These are phyloP conservation scores for Sporobolus alterniflorus DNA, from an alignment of 202 grass and related monocot species.

Conservation along the genomic window DNA sequence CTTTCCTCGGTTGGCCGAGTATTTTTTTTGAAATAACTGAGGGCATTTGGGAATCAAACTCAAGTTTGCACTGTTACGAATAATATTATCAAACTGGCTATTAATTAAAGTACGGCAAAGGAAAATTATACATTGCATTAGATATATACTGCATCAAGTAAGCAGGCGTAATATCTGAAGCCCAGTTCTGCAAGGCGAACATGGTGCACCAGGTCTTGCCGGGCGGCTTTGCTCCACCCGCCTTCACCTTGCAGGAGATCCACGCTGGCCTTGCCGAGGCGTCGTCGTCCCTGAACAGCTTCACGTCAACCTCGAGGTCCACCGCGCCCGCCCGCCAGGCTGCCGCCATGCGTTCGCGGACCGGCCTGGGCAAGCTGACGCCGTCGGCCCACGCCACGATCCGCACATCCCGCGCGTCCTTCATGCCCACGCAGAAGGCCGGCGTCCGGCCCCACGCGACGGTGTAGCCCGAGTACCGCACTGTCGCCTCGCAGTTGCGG, in stretches of 20 bases:
- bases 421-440: not conserved
- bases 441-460: not conserved
- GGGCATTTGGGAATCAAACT: too few relatives aligned
- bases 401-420: not conserved
- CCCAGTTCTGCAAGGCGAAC: constrained; percentile 30
- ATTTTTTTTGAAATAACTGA: too few relatives aligned
- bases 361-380: not conserved
- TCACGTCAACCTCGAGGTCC: not conserved
- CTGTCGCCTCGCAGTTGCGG: constrained; percentile 1
- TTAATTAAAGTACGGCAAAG: too few relatives aligned
- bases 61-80: too few relatives aligned
- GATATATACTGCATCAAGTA: not conserved
- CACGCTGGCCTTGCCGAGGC: not conserved
- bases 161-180: not conserved
- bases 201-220: not conserved
- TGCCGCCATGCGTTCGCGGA: not conserved
- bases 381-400: constrained; percentile 24
- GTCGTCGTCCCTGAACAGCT: not conserved
- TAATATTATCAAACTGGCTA: not conserved
- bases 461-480: constrained; percentile 17
- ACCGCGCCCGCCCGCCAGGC: not conserved
- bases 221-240: not conserved
- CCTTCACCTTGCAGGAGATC: not conserved
- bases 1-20: too few relatives aligned
- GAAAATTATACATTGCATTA: not conserved